These are phyloP conservation scores for Pythium periplocum DNA, from an alignment of 352 stramenopile species.

Conservation along the genomic window DNA sequence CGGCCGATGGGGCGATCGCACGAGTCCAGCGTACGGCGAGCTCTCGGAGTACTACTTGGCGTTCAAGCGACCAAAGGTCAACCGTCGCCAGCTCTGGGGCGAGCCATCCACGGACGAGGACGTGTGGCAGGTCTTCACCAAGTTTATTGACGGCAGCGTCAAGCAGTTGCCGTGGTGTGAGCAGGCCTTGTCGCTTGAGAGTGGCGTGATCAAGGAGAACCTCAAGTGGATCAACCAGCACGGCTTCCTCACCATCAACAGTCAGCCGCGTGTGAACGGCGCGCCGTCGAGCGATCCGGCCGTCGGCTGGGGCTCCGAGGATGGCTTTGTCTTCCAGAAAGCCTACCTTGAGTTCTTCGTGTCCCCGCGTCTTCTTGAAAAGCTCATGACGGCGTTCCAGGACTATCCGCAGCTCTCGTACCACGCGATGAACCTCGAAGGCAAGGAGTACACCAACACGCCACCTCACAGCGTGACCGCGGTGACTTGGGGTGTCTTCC, in stretches of 20 bases:
- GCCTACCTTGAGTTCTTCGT: slow-evolving; percentile 98
- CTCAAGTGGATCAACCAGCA: slow-evolving; percentile 82
- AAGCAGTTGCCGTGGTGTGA: slow-evolving; percentile 97
- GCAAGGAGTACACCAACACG: slow-evolving; percentile 71
- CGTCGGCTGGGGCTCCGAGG: slow-evolving; percentile 94
- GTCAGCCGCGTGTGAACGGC: slow-evolving; percentile 88
- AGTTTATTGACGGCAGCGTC: slow-evolving; percentile 69
- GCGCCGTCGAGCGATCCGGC: slow-evolving; percentile 80
- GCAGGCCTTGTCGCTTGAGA: slow-evolving; percentile 92
- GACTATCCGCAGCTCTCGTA: slow-evolving; percentile 77
- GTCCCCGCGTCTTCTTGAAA: slow-evolving; percentile 69
- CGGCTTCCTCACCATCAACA: slow-evolving; percentile 97
- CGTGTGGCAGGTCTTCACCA: slow-evolving; percentile 94
- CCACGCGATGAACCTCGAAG: slow-evolving; percentile 64
- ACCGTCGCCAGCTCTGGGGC: slow-evolving; percentile 76
- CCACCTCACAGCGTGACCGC: slow-evolving; percentile 88
- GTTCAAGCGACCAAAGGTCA: slow-evolving; percentile 76
- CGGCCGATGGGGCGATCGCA: slow-evolving; percentile 93
- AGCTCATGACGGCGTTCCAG: slow-evolving; percentile 46
- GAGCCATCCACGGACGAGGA: slow-evolving; percentile 80
- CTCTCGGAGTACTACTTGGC: slow-evolving; percentile 93
- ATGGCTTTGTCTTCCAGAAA: slow-evolving; percentile 98
- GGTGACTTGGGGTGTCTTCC: slow-evolving; percentile 98
- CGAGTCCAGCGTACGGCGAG: slow-evolving; percentile 94
- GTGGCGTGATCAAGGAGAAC: slow-evolving; percentile 74